Evolutionary conservation across 2,329 filamentous ascomycete species (phyloP).

Genomic region (Ophiostoma montium): DNA sequence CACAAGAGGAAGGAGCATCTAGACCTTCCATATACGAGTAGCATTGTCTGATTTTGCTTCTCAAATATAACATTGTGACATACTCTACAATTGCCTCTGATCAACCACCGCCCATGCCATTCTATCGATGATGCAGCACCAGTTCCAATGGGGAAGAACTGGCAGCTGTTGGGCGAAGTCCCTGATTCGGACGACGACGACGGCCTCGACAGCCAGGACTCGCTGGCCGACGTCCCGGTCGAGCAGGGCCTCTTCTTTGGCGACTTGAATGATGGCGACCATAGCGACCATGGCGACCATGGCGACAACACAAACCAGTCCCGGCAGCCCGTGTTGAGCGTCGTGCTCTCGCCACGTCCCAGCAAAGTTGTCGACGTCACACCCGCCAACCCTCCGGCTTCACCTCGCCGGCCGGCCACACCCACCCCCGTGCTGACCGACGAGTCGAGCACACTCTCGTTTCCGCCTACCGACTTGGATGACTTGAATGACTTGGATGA

Average conservation of each 20-base stretch:
- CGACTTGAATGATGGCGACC: not conserved
- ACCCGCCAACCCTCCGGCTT: not conserved
- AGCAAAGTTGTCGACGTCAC: not conserved
- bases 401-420: not conserved
- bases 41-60: no score
- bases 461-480: not conserved
- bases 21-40: not conserved
- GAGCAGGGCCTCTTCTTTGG: not conserved
- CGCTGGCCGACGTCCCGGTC: not conserved
- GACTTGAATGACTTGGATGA: constrained; percentile 6
- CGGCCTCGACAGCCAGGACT: constrained; percentile 22
- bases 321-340: not conserved
- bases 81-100: not conserved
- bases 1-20: not conserved
- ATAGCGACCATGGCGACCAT: not conserved
- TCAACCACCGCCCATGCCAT: not conserved
- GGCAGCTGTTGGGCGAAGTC: constrained; percentile 30
- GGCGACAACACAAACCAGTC: not conserved
- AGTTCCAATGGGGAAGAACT: constrained; percentile 24
- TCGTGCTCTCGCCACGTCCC: not conserved
- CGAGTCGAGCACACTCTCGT: not conserved
- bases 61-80: not conserved
- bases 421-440: not conserved
- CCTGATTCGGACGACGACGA: constrained; percentile 31
- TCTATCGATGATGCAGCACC: constrained; percentile 18